Evolutionary conservation across 2,329 filamentous ascomycete species (phyloP).

Genomic region (Drechslerella stenobrocha): DNA sequence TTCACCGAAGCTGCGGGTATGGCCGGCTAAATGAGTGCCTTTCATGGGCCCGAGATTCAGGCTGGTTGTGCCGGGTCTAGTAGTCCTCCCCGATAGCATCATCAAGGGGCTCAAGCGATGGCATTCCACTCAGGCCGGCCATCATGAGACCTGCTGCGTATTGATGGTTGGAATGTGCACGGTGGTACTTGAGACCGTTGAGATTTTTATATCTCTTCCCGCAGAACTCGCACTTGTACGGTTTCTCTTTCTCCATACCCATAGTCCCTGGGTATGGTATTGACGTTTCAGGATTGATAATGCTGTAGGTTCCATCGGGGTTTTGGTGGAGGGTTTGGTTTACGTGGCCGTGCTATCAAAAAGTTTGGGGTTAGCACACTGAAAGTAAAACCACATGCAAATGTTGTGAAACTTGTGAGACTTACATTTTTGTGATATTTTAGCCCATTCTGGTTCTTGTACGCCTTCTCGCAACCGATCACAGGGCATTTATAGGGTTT

Average conservation of each 20-base stretch:
- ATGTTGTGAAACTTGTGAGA: slow-evolving; percentile 38
- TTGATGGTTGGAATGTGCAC: slow-evolving; percentile 56
- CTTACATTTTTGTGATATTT: slow-evolving; percentile 79
- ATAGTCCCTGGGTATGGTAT: slow-evolving; percentile 91
- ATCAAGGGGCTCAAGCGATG: slow-evolving; percentile 39
- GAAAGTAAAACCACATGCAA: background rate
- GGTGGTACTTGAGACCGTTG: slow-evolving; percentile 92
- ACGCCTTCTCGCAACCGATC: slow-evolving; percentile 97
- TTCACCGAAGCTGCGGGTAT: slow-evolving; percentile 9
- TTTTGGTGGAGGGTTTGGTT: slow-evolving; percentile 97
- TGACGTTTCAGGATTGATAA: slow-evolving; percentile 93
- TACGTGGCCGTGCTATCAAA: slow-evolving; percentile 75
- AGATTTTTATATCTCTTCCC: slow-evolving; percentile 99
- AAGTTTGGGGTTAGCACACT: slow-evolving; percentile 44
- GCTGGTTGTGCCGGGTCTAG: background rate
- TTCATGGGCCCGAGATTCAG: background rate
- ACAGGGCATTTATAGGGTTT: slow-evolving; percentile 98
- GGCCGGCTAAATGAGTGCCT: slow-evolving; percentile 8
- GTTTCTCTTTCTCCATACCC: slow-evolving; percentile 99
- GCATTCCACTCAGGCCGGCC: slow-evolving; percentile 36
- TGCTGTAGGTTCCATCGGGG: slow-evolving; percentile 94
- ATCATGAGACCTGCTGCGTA: slow-evolving; percentile 48
- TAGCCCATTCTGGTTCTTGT: slow-evolving; percentile 98
- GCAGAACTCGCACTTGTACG: slow-evolving; percentile 94
- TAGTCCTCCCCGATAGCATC: slow-evolving; percentile 47